Evolutionary conservation across 2,329 filamentous ascomycete genomes (phyloP).

Genomic region (Fusarium devonianum): DNA sequence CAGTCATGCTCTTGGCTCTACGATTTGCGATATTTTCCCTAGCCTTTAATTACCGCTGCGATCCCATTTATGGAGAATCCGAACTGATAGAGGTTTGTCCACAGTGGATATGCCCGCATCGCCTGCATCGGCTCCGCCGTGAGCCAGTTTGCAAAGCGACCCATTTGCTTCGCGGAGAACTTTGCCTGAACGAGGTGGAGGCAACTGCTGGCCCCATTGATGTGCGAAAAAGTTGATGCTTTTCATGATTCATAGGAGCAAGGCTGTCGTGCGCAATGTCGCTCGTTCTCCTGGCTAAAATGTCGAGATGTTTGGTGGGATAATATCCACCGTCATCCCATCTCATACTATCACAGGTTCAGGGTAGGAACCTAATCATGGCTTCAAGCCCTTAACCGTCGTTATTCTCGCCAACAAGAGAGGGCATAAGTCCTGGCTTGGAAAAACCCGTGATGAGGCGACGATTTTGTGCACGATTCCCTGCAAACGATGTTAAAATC

Average conservation of each 20-base stretch:
- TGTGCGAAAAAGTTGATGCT: neutral
- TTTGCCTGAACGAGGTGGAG: conserved; percentile 17
- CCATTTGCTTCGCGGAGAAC: conserved; percentile 7
- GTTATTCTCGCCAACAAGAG: too few species aligned
- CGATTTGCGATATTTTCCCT: neutral
- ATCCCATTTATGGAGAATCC: conserved; percentile 15
- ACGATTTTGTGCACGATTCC: conserved; percentile 21
- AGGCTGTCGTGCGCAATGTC: neutral
- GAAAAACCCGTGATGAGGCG: too few species aligned
- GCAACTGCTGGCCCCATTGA: neutral
- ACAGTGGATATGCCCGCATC: conserved; percentile 21
- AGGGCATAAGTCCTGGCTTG: too few species aligned
- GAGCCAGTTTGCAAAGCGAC: conserved; percentile 3
- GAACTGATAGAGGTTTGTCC: conserved; percentile 20
- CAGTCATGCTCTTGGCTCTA: conserved; percentile 7
- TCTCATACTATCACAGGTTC: too few species aligned
- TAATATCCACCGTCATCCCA: neutral
- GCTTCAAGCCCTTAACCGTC: too few species aligned
- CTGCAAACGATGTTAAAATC: conserved; percentile 23
- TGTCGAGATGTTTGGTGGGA: neutral
- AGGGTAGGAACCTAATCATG: too few species aligned
- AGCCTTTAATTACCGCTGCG: conserved; percentile 7
- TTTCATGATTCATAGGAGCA: conserved; percentile 22
- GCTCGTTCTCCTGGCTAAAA: neutral
- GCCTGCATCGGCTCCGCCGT: conserved; percentile 21